These are phyloP conservation scores for Stereocaulon alpinum DNA, from an alignment of 495 filamentous ascomycete genomes.

Conservation along the genomic window DNA sequence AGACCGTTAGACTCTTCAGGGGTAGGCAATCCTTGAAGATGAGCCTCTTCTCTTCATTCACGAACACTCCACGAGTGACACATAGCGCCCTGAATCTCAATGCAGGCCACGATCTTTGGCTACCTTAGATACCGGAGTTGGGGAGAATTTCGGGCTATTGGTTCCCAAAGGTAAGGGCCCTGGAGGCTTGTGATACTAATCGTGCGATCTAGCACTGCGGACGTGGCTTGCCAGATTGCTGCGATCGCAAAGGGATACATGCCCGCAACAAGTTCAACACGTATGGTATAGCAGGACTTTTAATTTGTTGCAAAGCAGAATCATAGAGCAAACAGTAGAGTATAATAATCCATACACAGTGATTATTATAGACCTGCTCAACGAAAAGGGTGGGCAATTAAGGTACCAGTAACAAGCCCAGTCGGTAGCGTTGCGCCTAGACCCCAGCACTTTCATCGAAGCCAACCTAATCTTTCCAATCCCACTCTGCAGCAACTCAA, in stretches of 20 bases:
- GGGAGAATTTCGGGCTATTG: not conserved
- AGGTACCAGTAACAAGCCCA: conserved; percentile 5
- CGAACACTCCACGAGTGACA: not conserved
- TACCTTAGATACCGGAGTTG: not conserved
- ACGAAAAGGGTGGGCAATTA: not conserved
- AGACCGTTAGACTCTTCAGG: conserved; percentile 5
- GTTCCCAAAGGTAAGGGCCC: not conserved
- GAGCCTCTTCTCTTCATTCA: conserved; percentile 13
- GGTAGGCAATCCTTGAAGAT: conserved; percentile 3
- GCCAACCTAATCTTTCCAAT: not conserved
- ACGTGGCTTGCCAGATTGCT: not conserved
- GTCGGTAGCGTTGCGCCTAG: conserved; percentile 4
- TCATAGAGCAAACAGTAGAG: not conserved
- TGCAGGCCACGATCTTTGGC: no score
- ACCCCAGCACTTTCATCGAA: not conserved
- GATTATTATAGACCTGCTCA: no score
- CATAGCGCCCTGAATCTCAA: no score
- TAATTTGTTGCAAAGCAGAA: not conserved
- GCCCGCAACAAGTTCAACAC: not conserved
- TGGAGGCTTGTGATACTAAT: not conserved
- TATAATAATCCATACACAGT: no score
- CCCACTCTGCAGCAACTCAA: not conserved
- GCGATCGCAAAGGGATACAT: not conserved
- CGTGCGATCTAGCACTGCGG: not conserved
- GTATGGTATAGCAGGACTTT: not conserved